Evolutionary conservation across 371 early-diverging fungal genomes (phyloP).

Genomic region (Zychaea mexicana): DNA sequence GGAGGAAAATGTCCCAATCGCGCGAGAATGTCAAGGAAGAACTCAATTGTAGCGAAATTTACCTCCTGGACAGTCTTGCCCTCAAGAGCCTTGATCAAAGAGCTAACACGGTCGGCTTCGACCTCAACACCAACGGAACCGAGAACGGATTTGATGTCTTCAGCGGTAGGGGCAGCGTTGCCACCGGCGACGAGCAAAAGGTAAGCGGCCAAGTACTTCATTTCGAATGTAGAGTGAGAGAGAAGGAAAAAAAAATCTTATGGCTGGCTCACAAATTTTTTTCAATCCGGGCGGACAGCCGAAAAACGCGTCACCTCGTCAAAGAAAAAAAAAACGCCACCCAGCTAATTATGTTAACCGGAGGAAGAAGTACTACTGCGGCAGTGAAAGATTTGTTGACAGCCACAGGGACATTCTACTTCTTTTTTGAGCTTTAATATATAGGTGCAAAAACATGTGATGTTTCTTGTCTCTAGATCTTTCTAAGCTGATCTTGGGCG

Average conservation of each 20-base stretch:
- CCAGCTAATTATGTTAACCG: too few species aligned
- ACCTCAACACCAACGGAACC: conserved; percentile 92
- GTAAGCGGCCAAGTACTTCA: conserved; percentile 98
- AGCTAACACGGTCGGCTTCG: conserved; percentile 77
- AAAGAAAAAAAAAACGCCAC: neutral
- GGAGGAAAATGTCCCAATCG: neutral
- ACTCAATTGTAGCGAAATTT: conserved; percentile 8
- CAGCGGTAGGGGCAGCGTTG: conserved; percentile 82
- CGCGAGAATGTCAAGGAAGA: too few species aligned
- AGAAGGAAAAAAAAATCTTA: conserved; percentile 3
- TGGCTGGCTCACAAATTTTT: neutral
- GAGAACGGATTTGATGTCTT: conserved; percentile 84
- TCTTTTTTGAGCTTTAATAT: too few species aligned
- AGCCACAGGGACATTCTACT: too few species aligned
- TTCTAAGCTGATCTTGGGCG: too few species aligned
- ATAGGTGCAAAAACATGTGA: too few species aligned
- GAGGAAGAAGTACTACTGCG: neutral
- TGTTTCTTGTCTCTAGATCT: too few species aligned
- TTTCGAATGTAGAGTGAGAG: conserved; percentile 27
- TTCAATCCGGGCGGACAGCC: neutral
- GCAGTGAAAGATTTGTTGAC: neutral
- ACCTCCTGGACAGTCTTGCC: conserved; percentile 90
- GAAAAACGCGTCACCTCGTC: conserved; percentile 1
- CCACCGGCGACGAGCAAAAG: conserved; percentile 93
- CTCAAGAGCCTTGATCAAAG: conserved; percentile 80